These are phyloP conservation scores for Cardiospermum halicacabum DNA, from an alignment of 345 rosid species.

Conservation along the genomic window DNA sequence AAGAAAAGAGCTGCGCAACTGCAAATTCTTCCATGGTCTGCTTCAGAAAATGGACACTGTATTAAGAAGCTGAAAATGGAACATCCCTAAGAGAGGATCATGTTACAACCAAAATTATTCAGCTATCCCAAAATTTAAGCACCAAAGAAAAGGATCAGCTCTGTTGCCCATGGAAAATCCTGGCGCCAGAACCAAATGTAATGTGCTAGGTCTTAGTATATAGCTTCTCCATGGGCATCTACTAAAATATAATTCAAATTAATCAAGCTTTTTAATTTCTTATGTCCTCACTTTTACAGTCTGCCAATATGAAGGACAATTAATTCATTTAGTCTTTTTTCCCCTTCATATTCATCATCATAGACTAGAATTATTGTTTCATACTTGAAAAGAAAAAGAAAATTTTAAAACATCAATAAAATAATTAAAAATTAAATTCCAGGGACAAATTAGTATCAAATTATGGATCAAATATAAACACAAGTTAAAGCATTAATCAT, in stretches of 20 bases:
- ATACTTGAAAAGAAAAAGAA: neutral
- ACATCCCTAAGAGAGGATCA: neutral
- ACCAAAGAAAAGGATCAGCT: neutral
- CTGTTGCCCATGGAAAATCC: too few species aligned
- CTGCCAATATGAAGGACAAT: neutral
- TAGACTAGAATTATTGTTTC: neutral
- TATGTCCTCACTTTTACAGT: neutral
- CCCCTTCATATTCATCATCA: neutral
- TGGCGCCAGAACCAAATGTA: too few species aligned
- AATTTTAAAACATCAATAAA: too few species aligned
- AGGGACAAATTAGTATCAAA: neutral
- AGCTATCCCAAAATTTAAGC: neutral
- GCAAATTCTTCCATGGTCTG: neutral
- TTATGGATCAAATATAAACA: neutral
- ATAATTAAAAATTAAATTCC: too few species aligned
- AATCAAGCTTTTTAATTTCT: neutral
- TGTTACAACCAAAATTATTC: neutral
- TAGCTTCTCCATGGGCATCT: neutral
- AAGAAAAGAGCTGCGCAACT: neutral
- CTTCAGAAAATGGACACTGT: neutral
- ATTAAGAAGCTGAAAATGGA: neutral
- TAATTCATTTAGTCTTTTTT: neutral
- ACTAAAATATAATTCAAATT: neutral
- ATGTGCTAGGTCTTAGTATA: too few species aligned
- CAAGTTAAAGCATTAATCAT: neutral